Base-by-base conservation (phyloP, 140 eudicot species). In the Anethum foeniculum region DNA sequence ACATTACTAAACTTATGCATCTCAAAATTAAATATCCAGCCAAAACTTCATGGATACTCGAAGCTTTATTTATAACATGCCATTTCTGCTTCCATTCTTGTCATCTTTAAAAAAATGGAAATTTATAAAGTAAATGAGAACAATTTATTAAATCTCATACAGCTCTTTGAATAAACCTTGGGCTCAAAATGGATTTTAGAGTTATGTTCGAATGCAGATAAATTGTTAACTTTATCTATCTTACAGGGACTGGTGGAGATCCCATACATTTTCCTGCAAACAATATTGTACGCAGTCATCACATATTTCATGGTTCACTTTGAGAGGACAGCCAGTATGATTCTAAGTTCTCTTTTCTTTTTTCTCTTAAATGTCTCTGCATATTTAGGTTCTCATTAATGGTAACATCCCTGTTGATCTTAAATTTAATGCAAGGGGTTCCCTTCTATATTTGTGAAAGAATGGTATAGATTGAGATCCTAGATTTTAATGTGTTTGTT, bases 181-280 rank as follows among this genome's bases (percentile, higher is more conserved):
- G 52, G 30, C 54, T 68, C 21, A 36, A 72, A 28, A 46, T 14
- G 32, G 39, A 25, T 23, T 44, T 28, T 13, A 46, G 38, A 58
- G 43, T 43, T 62, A 71, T 18, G 43, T 81, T 44, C 56, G 52
- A 58, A 15, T 79, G 71, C 27, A 56, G 51, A 44, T 21, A 71
- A 1, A 34, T 9, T 46, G 25, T 30, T 77, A 21, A 65, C 41
- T 78, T 76, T 76, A 75, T 79, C 62, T 76, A 75, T 79, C 62
- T n/a, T 74, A 75, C 92, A 94, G 98, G 98, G 96, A 47, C 87
- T 94, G 62, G 93, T 94, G 83, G 98, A 94, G 90, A 85, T 92
- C 67, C 98, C 98, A 7, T 94, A 94, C 81, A 80, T 94, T 58
- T 83, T 86, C 16, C 67, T 84, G 78, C 98, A 94, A 81, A 89